phyloP scores from a whole-genome alignment of 1,284 basidiomycete genomes.

The Termitomyces sp. region DNA sequence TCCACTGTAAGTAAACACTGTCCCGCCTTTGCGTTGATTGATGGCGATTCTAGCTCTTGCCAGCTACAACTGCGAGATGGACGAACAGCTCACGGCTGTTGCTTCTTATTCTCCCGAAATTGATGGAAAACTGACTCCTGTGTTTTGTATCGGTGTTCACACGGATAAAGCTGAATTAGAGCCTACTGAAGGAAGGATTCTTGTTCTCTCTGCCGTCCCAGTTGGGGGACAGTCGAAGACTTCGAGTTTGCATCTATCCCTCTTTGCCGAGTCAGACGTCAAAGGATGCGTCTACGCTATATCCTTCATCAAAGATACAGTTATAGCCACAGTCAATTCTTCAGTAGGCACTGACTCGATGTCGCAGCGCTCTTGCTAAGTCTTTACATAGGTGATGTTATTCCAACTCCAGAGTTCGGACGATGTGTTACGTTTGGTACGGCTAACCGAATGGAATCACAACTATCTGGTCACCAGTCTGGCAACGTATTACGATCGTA shows the following conservation, averaged over 20 bases:
- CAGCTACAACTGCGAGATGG: constrained; percentile 44
- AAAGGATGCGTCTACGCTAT: constrained; percentile 63
- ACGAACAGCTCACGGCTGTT: constrained; percentile 60
- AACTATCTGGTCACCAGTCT: constrained; percentile 75
- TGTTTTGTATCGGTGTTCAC: constrained; percentile 61
- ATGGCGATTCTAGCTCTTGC: constrained; percentile 39
- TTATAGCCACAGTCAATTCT: constrained; percentile 72
- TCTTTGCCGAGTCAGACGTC: constrained; percentile 37
- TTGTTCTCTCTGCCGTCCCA: constrained; percentile 42
- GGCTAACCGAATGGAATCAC: constrained; percentile 65
- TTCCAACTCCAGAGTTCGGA: constrained; percentile 34
- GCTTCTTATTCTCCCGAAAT: constrained; percentile 33
- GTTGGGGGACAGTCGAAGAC: constrained; percentile 20
- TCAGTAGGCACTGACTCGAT: constrained; percentile 45
- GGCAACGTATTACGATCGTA: constrained; percentile 43
- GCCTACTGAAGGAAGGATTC: constrained; percentile 52
- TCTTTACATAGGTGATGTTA: constrained; percentile 37
- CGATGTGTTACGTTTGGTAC: constrained; percentile 33
- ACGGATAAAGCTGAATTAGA: constrained; percentile 49
- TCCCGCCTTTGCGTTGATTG: neutral
- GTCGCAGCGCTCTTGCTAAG: neutral
- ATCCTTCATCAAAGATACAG: constrained; percentile 36
- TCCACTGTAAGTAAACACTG: constrained; percentile 43
- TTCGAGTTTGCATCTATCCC: constrained; percentile 29
- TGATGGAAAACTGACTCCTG: constrained; percentile 29